phyloP scores from a whole-genome alignment of 2,329 filamentous ascomycete genomes.

The Aspergillus piperis region DNA sequence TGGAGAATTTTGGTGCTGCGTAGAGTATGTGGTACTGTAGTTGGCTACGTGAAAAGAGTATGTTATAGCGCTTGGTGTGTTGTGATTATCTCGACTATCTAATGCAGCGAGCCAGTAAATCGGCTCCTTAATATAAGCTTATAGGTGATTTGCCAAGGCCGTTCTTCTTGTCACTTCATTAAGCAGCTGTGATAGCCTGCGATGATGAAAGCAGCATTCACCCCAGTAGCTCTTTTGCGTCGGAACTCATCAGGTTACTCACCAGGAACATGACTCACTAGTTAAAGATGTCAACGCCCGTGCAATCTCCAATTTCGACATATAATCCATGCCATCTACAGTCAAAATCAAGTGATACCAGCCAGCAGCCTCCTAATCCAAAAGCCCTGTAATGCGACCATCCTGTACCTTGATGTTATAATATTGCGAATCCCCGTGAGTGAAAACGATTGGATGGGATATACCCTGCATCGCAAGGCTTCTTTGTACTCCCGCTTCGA shows the following conservation, averaged over 20 bases:
- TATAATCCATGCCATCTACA: background rate
- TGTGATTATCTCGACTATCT: too few species aligned
- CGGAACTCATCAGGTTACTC: background rate
- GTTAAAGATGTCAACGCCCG: background rate
- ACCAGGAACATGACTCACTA: background rate
- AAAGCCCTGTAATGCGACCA: background rate
- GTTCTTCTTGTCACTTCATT: too few species aligned
- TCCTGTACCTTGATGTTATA: background rate
- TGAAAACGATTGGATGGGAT: background rate
- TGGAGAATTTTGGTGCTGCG: background rate
- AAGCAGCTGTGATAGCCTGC: too few species aligned
- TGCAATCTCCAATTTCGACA: background rate
- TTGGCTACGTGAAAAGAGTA: too few species aligned
- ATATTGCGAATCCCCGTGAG: background rate
- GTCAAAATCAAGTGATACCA: background rate
- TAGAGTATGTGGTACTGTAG: background rate
- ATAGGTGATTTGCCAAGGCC: too few species aligned
- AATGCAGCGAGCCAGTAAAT: too few species aligned
- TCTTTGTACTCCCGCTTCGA: background rate
- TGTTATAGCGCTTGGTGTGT: too few species aligned
- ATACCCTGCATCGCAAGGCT: background rate
- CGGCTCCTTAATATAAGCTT: too few species aligned
- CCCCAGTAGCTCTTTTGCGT: too few species aligned
- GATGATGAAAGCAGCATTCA: too few species aligned
- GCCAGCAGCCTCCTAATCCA: background rate